Percentiles rank a stretch among this genome's conserved stretches.
Evolutionary conservation across 176 grass and related monocot species (phyloP).

Genomic region (Zizania latifolia): DNA sequence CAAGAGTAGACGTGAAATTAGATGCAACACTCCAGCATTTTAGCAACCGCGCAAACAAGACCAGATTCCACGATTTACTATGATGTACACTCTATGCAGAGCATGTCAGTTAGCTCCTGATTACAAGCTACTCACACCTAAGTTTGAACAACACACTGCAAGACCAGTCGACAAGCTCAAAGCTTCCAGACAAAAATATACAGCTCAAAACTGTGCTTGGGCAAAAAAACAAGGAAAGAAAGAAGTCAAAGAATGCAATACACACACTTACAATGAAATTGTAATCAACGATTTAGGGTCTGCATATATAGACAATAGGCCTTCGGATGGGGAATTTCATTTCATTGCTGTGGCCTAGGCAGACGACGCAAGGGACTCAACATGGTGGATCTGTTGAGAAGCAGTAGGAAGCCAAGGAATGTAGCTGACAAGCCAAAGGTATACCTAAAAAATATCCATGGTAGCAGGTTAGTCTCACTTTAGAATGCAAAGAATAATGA

Average conservation of each 20-base stretch:
- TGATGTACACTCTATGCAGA: conserved; percentile 23
- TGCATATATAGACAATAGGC: conserved; percentile 20
- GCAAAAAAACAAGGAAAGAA: background rate
- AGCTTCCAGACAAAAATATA: conserved; percentile 36
- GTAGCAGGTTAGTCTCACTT: conserved; percentile 19
- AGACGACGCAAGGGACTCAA: conserved; percentile 36
- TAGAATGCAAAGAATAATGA: conserved; percentile 17
- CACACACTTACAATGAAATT: background rate
- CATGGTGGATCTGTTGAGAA: conserved; percentile 37
- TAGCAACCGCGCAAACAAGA: background rate
- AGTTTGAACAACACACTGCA: conserved; percentile 36
- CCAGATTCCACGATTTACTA: conserved; percentile 9
- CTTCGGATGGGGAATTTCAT: background rate
- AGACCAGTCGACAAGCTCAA: conserved; percentile 27
- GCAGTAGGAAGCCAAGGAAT: conserved; percentile 40
- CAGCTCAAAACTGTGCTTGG: conserved; percentile 7
- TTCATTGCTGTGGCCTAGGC: conserved; percentile 34
- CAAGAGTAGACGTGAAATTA: background rate
- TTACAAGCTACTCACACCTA: conserved; percentile 47
- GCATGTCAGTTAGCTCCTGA: conserved; percentile 26
- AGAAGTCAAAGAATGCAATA: conserved; percentile 33
- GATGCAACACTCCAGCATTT: background rate
- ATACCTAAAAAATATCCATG: conserved; percentile 32
- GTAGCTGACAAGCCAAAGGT: conserved; percentile 49
- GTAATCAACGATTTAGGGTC: background rate